Evolutionary conservation across 139 green algal species (phyloP).

Genomic region (Chlorella vulgaris): DNA sequence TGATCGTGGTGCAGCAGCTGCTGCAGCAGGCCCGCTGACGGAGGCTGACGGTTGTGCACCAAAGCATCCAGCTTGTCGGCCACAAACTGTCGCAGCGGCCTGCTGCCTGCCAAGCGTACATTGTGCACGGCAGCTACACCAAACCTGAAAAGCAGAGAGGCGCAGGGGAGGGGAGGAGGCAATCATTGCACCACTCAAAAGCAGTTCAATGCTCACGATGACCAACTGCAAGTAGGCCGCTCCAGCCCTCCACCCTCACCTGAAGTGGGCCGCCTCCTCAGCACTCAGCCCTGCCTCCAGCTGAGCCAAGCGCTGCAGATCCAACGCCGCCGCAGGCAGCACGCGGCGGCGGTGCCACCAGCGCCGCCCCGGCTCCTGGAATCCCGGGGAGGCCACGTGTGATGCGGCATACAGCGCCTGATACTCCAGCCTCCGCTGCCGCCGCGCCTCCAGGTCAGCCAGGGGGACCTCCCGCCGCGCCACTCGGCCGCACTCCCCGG

Average conservation of each 20-base stretch:
- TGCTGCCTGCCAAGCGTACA: constrained; percentile 18
- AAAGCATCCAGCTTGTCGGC: constrained; percentile 52
- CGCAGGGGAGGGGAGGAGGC: neutral
- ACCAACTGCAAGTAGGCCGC: neutral
- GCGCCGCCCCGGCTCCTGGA: constrained; percentile 40
- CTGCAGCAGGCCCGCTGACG: neutral
- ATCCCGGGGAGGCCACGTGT: neutral
- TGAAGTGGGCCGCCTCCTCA: constrained; percentile 62
- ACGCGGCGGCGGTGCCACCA: constrained; percentile 48
- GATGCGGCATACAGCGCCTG: constrained; percentile 43
- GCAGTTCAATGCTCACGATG: too few species aligned
- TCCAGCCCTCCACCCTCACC: constrained; percentile 10
- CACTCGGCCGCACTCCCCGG: constrained; percentile 11
- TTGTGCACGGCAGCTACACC: constrained; percentile 51
- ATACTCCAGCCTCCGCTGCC: constrained; percentile 39
- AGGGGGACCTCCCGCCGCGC: constrained; percentile 39
- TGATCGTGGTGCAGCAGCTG: constrained; percentile 42
- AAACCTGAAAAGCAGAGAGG: constrained; percentile 5
- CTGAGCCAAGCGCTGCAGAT: constrained; percentile 18
- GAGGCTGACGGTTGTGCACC: constrained; percentile 8
- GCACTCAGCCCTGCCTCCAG: constrained; percentile 45
- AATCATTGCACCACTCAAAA: neutral
- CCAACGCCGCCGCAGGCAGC: constrained; percentile 16
- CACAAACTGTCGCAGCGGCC: constrained; percentile 20
- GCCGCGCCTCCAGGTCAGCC: constrained; percentile 16